phyloP scores from a whole-genome alignment of 2,329 filamentous ascomycete genomes.

The Pseudocercospora fuligena region DNA sequence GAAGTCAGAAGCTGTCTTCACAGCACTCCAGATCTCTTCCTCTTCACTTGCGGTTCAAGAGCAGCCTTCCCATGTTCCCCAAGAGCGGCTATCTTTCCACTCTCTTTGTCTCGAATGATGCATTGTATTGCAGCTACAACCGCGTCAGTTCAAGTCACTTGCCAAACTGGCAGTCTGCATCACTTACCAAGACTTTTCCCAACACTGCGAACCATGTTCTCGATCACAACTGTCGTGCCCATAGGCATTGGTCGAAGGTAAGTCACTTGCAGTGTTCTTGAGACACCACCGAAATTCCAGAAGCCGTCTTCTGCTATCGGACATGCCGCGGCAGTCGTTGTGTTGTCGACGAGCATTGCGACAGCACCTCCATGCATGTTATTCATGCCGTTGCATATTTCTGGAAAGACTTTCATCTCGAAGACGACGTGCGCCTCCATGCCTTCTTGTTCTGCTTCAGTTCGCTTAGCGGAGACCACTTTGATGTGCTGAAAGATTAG shows the following conservation, averaged over 20 bases:
- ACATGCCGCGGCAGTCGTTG: conserved; percentile 45
- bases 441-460: conserved; percentile 4
- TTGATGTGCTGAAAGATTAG: conserved; percentile 18
- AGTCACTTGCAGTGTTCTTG: conserved; percentile 48
- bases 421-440: conserved; percentile 17
- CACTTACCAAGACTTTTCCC: conserved; percentile 46
- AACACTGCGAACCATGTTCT: conserved; percentile 49
- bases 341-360: conserved; percentile 60
- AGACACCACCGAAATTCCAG: conserved; percentile 48
- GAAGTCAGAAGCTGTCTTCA: background rate
- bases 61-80: conserved; percentile 27
- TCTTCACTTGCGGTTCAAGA: conserved; percentile 4
- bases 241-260: conserved; percentile 47
- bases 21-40: background rate
- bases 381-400: conserved; percentile 26
- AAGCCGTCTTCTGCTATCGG: conserved; percentile 23
- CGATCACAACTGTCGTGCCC: conserved; percentile 45
- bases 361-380: conserved; percentile 49
- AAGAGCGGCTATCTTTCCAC: conserved; percentile 22
- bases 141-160: background rate
- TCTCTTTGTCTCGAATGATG: conserved; percentile 23
- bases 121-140: conserved; percentile 22
- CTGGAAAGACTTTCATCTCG: conserved; percentile 15
- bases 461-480: conserved; percentile 18
- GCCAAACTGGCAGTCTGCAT: conserved; percentile 18